Conservation (phyloP, 73 alveolate species). For the Paramecium tetraurelia region DNA sequence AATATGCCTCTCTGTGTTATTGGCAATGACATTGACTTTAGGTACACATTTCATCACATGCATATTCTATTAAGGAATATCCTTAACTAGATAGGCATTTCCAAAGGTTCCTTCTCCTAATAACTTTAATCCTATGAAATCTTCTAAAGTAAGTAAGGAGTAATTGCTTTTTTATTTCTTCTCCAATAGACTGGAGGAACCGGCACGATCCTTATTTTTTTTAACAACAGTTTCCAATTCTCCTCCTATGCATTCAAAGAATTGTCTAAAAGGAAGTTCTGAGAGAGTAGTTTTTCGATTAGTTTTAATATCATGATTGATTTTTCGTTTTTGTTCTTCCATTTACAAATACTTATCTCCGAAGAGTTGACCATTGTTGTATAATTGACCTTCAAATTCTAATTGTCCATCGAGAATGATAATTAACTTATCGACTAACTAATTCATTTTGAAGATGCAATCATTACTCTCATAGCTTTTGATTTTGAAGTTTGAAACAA, state of each 20-base stretch:
- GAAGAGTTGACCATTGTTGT: constrained; percentile 50
- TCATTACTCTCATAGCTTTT: constrained; percentile 37
- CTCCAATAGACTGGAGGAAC: background rate
- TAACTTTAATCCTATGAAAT: constrained; percentile 67
- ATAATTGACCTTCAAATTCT: background rate
- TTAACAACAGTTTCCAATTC: constrained; percentile 53
- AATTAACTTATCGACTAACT: constrained; percentile 27
- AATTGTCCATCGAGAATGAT: constrained; percentile 53
- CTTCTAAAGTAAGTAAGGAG: constrained; percentile 73
- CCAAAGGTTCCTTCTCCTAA: constrained; percentile 64
- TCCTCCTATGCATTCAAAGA: constrained; percentile 62
- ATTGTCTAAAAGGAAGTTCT: constrained; percentile 17
- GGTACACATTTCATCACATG: constrained; percentile 56
- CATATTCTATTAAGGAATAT: background rate
- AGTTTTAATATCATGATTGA: constrained; percentile 36
- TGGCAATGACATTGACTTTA: constrained; percentile 1
- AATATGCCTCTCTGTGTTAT: constrained; percentile 22
- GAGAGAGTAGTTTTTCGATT: constrained; percentile 31
- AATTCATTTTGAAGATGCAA: background rate
- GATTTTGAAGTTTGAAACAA: constrained; percentile 37
- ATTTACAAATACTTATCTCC: constrained; percentile 50
- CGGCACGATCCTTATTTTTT: constrained; percentile 41
- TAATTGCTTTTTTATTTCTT: constrained; percentile 63
- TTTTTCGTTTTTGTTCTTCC: constrained; percentile 9
- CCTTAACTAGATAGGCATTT: constrained; percentile 36